A percentile compares a stretch with the other conserved stretches of the same genome.
phyloP scores from a whole-genome alignment of 2,329 filamentous ascomycete genomes.

The Pestalotiopsis sp. region DNA sequence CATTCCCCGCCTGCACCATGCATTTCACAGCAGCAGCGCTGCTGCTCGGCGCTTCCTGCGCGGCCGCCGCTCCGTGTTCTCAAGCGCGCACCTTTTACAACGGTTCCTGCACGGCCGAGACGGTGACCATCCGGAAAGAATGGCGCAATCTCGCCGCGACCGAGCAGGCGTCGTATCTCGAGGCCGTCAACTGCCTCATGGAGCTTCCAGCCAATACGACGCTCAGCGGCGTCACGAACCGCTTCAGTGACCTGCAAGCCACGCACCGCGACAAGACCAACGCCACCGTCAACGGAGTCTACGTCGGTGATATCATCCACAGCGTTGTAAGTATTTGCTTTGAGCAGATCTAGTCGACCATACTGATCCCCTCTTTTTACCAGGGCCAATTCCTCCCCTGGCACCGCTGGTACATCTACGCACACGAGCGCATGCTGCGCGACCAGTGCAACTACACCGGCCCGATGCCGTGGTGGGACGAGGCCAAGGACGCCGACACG shows the following conservation, averaged over 20 bases:
- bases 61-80: neutral
- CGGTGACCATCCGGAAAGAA: neutral
- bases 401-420: conserved; percentile 10
- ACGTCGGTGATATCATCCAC: conserved; percentile 3
- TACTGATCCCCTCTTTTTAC: neutral
- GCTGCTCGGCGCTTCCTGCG: neutral
- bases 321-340: neutral
- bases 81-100: neutral
- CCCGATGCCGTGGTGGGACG: conserved; percentile 4
- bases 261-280: conserved; percentile 4
- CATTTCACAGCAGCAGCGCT: neutral
- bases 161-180: neutral
- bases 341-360: no score
- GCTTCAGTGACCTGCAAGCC: conserved; percentile 2
- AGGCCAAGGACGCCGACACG: conserved; percentile 23
- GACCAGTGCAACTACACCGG: conserved; percentile 12
- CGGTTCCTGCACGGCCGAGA: neutral
- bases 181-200: neutral
- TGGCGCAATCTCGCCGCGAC: conserved; percentile 1
- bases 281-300: neutral
- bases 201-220: neutral
- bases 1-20: neutral
- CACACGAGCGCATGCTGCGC: conserved; percentile 6
- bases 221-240: conserved; percentile 1
- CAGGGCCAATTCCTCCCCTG: conserved; percentile 12